phyloP scores from a whole-genome alignment of 345 rosid genomes.

The Tarenaya hassleriana region DNA sequence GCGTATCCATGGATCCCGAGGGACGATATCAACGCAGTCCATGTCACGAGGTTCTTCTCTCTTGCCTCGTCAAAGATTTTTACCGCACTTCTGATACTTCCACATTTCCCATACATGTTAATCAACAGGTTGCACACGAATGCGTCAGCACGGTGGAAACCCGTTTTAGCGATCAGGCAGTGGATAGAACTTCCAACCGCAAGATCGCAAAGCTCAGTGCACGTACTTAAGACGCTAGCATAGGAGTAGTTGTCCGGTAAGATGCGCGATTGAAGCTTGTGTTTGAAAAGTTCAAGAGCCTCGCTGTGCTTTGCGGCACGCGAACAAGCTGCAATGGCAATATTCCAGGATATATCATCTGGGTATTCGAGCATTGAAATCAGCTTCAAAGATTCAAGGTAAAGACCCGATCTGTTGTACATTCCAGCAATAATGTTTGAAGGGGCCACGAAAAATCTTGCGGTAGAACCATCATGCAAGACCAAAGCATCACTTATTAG shows the following conservation, averaged over 20 bases:
- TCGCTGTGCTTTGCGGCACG: conserved; percentile 44
- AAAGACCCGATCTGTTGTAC: conserved; percentile 54
- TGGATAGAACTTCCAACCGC: conserved; percentile 73
- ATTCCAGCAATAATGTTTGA: conserved; percentile 63
- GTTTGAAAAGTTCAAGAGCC: conserved; percentile 55
- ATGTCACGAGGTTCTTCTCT: conserved; percentile 58
- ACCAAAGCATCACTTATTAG: conserved; percentile 46
- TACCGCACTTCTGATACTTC: conserved; percentile 39
- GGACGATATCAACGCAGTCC: conserved; percentile 74
- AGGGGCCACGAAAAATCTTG: conserved; percentile 33
- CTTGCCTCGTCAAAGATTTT: conserved; percentile 42
- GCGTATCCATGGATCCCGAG: conserved; percentile 62
- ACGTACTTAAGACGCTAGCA: conserved; percentile 53
- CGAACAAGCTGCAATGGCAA: conserved; percentile 67
- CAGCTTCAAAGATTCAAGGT: conserved; percentile 49
- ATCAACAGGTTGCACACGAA: conserved; percentile 61
- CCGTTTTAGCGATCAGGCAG: conserved; percentile 51
- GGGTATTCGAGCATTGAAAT: conserved; percentile 68
- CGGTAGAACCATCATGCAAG: conserved; percentile 36
- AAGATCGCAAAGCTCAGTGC: conserved; percentile 47
- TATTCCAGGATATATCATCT: conserved; percentile 77
- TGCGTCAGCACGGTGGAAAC: conserved; percentile 44
- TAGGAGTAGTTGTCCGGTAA: conserved; percentile 73
- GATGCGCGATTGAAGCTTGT: conserved; percentile 41
- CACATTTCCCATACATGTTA: conserved; percentile 95